Conservation (phyloP, 371 early-diverging fungal genomes). For the Dinochytrium kinnereticum region DNA sequence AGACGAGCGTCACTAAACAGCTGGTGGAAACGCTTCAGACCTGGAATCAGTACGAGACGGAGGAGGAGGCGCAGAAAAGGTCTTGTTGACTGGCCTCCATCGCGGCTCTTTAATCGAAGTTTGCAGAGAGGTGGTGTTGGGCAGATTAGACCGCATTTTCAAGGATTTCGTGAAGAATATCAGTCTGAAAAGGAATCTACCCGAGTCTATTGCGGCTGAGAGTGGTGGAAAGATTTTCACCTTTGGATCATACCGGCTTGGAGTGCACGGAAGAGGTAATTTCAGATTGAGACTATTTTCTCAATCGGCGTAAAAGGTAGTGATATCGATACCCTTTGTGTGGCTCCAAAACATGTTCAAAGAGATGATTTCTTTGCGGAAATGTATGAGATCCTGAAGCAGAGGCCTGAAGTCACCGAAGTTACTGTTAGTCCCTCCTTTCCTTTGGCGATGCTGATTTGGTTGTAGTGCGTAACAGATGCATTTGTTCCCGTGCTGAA, state of each 20-base stretch:
- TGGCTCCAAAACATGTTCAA: conserved; percentile 92
- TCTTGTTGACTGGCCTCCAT: conserved; percentile 18
- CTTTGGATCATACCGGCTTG: conserved; percentile 98
- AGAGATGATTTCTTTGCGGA: conserved; percentile 95
- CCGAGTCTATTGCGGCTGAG: conserved; percentile 81
- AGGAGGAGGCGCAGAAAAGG: conserved; percentile 67
- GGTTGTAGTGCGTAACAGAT: conserved; percentile 72
- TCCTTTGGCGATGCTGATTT: neutral
- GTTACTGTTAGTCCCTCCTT: conserved; percentile 66
- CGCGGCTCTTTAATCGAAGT: too few species aligned
- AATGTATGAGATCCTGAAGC: conserved; percentile 88
- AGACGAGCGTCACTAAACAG: conserved; percentile 65
- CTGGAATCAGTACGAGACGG: conserved; percentile 78
- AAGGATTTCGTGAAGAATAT: conserved; percentile 81
- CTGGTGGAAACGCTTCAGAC: conserved; percentile 69
- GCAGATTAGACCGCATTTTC: conserved; percentile 82
- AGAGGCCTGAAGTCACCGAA: conserved; percentile 85
- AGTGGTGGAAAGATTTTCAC: conserved; percentile 99
- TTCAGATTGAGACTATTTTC: neutral
- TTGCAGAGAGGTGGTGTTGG: conserved; percentile 82
- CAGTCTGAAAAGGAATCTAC: conserved; percentile 50
- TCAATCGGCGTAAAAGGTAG: conserved; percentile 62
- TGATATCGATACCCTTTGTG: conserved; percentile 99
- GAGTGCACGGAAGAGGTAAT: conserved; percentile 94
- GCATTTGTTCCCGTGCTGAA: conserved; percentile 99